phyloP scores from a whole-genome alignment of 2,329 filamentous ascomycete genomes.

The Arthroderma sp. region DNA sequence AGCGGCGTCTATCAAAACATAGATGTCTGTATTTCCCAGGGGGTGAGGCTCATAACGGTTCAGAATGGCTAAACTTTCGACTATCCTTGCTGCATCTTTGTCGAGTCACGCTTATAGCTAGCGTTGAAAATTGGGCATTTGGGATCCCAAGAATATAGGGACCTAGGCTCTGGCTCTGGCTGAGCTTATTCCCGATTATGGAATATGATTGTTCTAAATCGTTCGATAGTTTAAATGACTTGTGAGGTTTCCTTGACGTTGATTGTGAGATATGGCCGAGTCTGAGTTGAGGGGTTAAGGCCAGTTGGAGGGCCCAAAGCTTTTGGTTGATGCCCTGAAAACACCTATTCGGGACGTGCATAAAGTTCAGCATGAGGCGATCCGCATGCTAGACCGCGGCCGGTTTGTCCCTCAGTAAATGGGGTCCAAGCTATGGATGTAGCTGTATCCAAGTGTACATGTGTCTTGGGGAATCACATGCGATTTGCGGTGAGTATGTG shows the following conservation, averaged over 20 bases:
- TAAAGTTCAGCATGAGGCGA: neutral
- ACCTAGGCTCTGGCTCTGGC: neutral
- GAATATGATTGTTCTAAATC: neutral
- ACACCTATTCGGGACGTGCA: neutral
- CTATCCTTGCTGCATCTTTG: neutral
- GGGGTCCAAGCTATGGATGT: neutral
- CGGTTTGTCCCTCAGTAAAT: neutral
- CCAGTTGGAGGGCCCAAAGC: neutral
- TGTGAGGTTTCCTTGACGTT: neutral
- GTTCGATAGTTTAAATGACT: neutral
- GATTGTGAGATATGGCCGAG: neutral
- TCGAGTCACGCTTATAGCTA: neutral
- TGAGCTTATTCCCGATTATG: neutral
- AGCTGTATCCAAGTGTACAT: neutral
- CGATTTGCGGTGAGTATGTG: neutral
- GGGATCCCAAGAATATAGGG: neutral
- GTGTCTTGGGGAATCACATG: neutral
- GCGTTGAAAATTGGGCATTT: neutral
- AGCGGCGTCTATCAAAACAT: constrained; percentile 8
- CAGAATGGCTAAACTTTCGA: neutral
- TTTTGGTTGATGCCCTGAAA: neutral
- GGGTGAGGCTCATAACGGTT: constrained; percentile 9
- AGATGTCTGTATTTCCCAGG: neutral
- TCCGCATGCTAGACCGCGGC: neutral
- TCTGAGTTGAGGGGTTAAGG: neutral